Base-by-base conservation (phyloP, 768 basidiomycete species). In the Grammothele lineata region DNA sequence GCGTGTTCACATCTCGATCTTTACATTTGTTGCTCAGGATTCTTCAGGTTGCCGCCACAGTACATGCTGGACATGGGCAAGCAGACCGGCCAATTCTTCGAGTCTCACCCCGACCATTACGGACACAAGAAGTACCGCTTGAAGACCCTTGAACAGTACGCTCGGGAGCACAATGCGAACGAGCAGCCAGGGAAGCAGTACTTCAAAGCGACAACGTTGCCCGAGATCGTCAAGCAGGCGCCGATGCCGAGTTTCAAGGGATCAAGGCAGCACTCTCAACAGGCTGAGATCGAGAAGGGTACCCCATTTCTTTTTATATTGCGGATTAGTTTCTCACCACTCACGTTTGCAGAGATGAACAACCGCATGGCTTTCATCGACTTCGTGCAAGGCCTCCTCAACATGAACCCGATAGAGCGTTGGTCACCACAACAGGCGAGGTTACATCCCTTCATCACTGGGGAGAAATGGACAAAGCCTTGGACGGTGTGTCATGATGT, bases 141-240 rank as follows among this genome's bases (percentile, higher is more conserved):
- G 58, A 99, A 98, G 73, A 79, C 79, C 44, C 70, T 99, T 54
- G 94, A 98, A 48, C 93, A 98, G 65, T 99, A 97, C 64, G 90
- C 92, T 5, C 76, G 88, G 39, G 96, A 99, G 66, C 93, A 94
- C 67, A 89, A 89, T 51, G 87, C 90, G 14, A 86, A 93, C 54
- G 96, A 99, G 63, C 96, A 98, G 62, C 94, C 94, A 0, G 94
- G 93, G 57, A 99, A 99, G 67, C 95, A 98, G 66, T 99, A 98
- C 65, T 98, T 99, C 78, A 90, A 92, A 64, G 92, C 93, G 15
- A 90, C 81, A 22, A 85, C 90, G 17, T 69, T 99, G 33, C 92
- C 91, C 1, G 96, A 99, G 52, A 95, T 99, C 57, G 87, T 99
- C 66, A 92, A 92, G 63, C 87, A 86, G 35, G 93, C 96, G 36